Percentiles rank a stretch among this genome's conserved stretches.
These are phyloP conservation scores for Colletotrichum magnum DNA, from an alignment of 2,329 filamentous ascomycete species.

Conservation along the genomic window DNA sequence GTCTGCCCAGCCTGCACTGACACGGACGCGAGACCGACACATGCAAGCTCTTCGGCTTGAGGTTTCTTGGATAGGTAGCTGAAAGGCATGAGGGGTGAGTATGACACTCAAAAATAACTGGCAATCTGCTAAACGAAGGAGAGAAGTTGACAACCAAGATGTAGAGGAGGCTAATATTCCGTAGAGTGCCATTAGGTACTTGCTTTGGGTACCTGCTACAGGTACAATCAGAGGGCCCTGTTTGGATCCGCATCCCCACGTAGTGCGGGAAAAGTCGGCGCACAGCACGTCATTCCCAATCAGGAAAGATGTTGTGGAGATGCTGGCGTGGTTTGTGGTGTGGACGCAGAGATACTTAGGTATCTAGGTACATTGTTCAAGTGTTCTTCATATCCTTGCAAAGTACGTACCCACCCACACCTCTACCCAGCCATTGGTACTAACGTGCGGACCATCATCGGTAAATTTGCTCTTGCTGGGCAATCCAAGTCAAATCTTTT, in stretches of 20 bases:
- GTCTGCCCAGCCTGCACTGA: constrained; percentile 14
- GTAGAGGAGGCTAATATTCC: too few relatives aligned
- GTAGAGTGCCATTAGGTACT: not conserved
- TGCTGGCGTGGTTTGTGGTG: not conserved
- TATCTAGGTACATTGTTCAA: too few relatives aligned
- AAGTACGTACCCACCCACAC: not conserved
- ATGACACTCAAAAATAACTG: too few relatives aligned
- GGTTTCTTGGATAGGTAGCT: too few relatives aligned
- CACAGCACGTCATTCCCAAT: not conserved
- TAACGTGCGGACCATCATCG: constrained; percentile 23
- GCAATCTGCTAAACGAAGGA: too few relatives aligned
- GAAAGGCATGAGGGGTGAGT: too few relatives aligned
- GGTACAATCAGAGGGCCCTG: not conserved
- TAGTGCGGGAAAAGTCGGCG: not conserved
- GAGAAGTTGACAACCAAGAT: too few relatives aligned
- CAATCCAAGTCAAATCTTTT: constrained; percentile 3
- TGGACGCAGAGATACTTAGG: too few relatives aligned
- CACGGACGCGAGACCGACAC: not conserved
- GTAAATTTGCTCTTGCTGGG: constrained; percentile 27
- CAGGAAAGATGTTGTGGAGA: not conserved
- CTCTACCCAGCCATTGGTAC: not conserved
- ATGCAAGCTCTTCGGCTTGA: too few relatives aligned
- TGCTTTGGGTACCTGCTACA: not conserved
- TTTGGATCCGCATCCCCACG: not conserved
- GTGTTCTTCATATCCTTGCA: not conserved